Evolutionary conservation across 495 filamentous ascomycete species (phyloP), one percentile per base, ranked within the genome.

Genomic region (Neurospora sp.): DNA sequence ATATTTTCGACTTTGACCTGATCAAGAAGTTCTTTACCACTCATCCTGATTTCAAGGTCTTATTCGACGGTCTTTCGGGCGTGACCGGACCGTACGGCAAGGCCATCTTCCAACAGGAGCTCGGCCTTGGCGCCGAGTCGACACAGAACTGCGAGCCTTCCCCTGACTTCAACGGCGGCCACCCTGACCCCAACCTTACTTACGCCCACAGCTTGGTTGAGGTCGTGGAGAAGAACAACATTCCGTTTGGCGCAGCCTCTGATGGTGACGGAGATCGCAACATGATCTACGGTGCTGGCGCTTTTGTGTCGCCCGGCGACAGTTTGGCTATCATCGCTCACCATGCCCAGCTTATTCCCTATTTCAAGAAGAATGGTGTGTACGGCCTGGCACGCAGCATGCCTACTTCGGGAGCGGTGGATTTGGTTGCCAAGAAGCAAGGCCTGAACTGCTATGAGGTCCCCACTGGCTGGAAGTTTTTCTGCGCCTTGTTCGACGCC

Each of bases 401-500:
- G 96, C 96, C 96, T 42, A 99, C 96, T 14, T 95, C 92, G 9
- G 94, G 93, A 44, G 96, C 96, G 45, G 92, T 99, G 53, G 96
- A 99, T 80, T 89, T 96, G 59, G 96, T 99, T 20, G 96, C 96
- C 72, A 90, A 96, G 86, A 93, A 93, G 75, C 94, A 98, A 85
- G 94, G 94, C 27, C 86, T 98, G 35, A 85, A 94, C 83, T 91
- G 89, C 83, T 99, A 99, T 84, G 96, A 99, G 83, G 96, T 99
- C 6, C 96, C 96, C 12, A 99, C 96, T 1, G 96, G 96, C 72
- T 99, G 96, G 96, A 99, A 99, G 83, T 99, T 99, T 88, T 99
- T 99, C 90, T 99, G 96, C 82, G 96, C 94, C 78, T 87, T 99
- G 71, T 98, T 99, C 78, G 96, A 99, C 79, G 92, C 94, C 74